Conservation (phyloP, 2,329 filamentous ascomycete genomes). For the Fusarium subtropicale region DNA sequence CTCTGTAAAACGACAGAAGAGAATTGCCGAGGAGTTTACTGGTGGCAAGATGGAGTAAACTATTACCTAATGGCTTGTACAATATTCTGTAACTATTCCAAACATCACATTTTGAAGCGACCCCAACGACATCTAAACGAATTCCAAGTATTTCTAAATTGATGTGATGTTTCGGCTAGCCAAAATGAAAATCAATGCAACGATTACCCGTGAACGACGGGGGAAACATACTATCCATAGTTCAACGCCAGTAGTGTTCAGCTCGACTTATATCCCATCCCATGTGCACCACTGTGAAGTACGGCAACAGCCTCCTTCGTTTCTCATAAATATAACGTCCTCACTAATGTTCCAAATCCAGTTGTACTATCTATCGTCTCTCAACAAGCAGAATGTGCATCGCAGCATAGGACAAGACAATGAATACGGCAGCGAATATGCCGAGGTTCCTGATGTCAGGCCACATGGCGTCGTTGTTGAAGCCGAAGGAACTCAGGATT, state of each 20-base stretch:
- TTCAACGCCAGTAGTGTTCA: constrained; percentile 32
- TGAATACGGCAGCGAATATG: constrained; percentile 83
- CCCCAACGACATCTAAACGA: not conserved
- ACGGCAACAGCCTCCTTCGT: not conserved
- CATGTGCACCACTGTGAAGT: constrained; percentile 11
- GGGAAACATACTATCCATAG: constrained; percentile 1
- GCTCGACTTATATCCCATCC: not conserved
- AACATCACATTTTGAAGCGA: constrained; percentile 29
- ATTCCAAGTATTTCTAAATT: not conserved
- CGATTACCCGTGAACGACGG: constrained; percentile 1
- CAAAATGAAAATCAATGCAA: constrained; percentile 8
- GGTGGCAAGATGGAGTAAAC: constrained; percentile 65
- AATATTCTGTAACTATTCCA: constrained; percentile 40
- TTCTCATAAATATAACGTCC: constrained; percentile 10
- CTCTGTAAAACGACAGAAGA: constrained; percentile 65
- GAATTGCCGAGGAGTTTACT: constrained; percentile 68
- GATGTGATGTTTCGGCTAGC: constrained; percentile 4
- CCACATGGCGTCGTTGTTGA: constrained; percentile 89
- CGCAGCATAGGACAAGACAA: constrained; percentile 87
- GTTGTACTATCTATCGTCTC: constrained; percentile 63
- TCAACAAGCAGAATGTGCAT: constrained; percentile 96
- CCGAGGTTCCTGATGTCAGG: constrained; percentile 83
- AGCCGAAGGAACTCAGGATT: constrained; percentile 94
- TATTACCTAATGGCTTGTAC: constrained; percentile 39
- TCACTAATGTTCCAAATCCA: not conserved